These are phyloP conservation scores for Corynascus novoguineensis DNA, from an alignment of 495 filamentous ascomycete genomes.

Conservation along the genomic window DNA sequence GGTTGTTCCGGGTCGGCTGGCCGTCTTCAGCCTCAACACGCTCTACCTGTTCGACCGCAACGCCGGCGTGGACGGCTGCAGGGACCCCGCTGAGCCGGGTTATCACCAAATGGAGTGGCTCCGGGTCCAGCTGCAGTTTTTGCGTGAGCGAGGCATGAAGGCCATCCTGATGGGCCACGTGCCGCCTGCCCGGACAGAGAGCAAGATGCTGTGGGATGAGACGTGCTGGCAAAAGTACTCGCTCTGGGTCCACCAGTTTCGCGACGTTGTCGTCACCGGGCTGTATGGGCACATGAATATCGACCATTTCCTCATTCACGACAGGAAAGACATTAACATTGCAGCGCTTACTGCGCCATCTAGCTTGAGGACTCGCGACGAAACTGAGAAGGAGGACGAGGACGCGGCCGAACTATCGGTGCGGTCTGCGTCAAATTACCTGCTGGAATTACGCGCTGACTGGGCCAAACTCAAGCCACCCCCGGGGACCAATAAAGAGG, in stretches of 20 bases:
- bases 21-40: conserved; percentile 93
- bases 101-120: conserved; percentile 97
- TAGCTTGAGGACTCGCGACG: conserved; percentile 27
- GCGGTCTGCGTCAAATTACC: conserved; percentile 66
- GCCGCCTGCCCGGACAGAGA: conserved; percentile 75
- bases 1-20: conserved; percentile 79
- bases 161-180: conserved; percentile 93
- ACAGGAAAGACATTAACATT: conserved; percentile 67
- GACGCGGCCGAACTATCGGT: conserved; percentile 56
- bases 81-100: conserved; percentile 68
- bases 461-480: conserved; percentile 74
- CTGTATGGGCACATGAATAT: conserved; percentile 98
- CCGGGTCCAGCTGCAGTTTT: conserved; percentile 77
- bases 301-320: conserved; percentile 94
- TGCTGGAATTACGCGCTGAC: conserved; percentile 66
- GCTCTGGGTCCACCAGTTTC: conserved; percentile 80
- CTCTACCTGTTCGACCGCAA: conserved; percentile 95
- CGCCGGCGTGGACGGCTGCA: conserved; percentile 85
- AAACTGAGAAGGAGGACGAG: conserved; percentile 48
- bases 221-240: conserved; percentile 99
- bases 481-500: conserved; percentile 30
- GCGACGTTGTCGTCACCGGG: conserved; percentile 75
- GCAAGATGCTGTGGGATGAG: conserved; percentile 81
- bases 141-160: conserved; percentile 83
- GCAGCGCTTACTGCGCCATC: conserved; percentile 43